Percentiles rank a stretch among this genome's conserved stretches.
Evolutionary conservation across 305 asterid species (phyloP).

Genomic region (Fraxinus sp.): DNA sequence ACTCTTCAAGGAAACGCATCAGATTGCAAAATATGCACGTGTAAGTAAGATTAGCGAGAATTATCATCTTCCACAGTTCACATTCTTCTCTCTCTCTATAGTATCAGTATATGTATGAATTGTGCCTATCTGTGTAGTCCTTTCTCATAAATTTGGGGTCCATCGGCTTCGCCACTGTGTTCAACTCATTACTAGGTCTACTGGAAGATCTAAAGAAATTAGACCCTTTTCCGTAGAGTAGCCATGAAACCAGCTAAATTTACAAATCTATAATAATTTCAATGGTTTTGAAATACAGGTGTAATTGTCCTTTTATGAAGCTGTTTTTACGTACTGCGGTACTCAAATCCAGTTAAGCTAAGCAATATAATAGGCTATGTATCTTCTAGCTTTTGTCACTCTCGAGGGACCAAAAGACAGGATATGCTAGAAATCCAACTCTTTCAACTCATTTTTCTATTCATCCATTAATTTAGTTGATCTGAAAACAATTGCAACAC

Average conservation of each 20-base stretch:
- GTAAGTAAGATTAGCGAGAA: not conserved
- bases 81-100: not conserved
- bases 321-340: constrained; percentile 21
- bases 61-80: not conserved
- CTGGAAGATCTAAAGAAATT: not conserved
- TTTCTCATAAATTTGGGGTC: not conserved
- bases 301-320: constrained; percentile 31
- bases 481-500: constrained; percentile 26
- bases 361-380: constrained; percentile 22
- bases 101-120: not conserved
- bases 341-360: constrained; percentile 24
- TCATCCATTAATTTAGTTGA: constrained; percentile 24
- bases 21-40: not conserved
- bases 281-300: constrained; percentile 26
- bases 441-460: constrained; percentile 30
- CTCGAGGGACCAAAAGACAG: constrained; percentile 46
- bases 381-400: constrained; percentile 30
- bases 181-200: not conserved
- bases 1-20: not conserved
- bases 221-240: not conserved
- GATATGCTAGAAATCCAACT: constrained; percentile 37
- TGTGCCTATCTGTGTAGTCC: not conserved
- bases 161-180: not conserved
- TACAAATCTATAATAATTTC: not conserved
- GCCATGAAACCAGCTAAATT: not conserved